Evolutionary conservation across 73 alveolate species (phyloP), one percentile per base, ranked within the genome.

Genomic region (Halteria grandinella): DNA sequence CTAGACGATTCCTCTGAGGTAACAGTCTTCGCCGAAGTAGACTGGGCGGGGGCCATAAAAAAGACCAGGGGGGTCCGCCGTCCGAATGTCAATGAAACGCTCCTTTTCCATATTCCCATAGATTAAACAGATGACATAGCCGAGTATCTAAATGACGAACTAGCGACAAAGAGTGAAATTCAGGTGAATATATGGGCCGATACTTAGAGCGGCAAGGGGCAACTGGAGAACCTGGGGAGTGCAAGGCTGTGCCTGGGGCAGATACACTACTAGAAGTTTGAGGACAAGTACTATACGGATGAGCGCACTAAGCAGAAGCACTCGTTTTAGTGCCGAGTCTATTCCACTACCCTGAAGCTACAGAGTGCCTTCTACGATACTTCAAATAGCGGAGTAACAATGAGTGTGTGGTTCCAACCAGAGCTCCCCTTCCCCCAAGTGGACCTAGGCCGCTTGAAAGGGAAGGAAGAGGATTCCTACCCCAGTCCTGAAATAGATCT

Each of bases 381-480:
- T 0, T 17, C 75, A 45, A 55, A 24, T 23, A 25, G 71, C 0
- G 15, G 32, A 14, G 48, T 82, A 0, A 10, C 18, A 10, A 18
- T 82, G 34, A 37, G 59, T 21, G 25, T 82, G n/a, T 82, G 91
- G 91, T 82, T 82, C 63, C 64, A 82, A 37, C 85, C 64, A 11
- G 91, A 82, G n/a, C 60, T 82, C 28, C 91, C 91, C 10, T 43
- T 71, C 37, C 91, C 91, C 1, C 87, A 82, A 51, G 86, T 82
- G 27, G 91, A 82, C 44, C 66, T 82, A 10, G 32, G 70, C 0
- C 70, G 49, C 49, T 58, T 82, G 36, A 53, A 78, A 14, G 40
- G 25, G 7, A 34, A 33, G 14, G 85, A 69, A 8, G 40, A 37
- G 7, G 85, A 80, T 29, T 12, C 33, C 1, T 54, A 66, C 39